Evolutionary conservation across 768 basidiomycete species (phyloP).

Genomic region (Chalciporus piperatus): DNA sequence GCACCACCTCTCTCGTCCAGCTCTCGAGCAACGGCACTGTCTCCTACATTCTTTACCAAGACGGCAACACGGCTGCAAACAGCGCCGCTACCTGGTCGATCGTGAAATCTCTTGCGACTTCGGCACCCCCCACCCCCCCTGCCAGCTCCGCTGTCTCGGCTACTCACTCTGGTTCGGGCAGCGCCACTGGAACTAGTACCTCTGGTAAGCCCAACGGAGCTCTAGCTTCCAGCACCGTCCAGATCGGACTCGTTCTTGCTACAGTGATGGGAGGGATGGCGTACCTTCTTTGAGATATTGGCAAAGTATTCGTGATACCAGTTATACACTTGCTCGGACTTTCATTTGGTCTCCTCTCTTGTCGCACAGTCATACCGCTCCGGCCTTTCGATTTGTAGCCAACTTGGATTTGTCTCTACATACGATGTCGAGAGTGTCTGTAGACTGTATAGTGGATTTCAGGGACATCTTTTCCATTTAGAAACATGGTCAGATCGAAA

Average conservation of each 20-base stretch:
- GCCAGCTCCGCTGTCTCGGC: slow-evolving; percentile 13
- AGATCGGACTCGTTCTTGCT: slow-evolving; percentile 12
- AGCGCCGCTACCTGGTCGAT: slow-evolving; percentile 47
- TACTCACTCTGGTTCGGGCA: slow-evolving; percentile 13
- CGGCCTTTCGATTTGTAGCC: not conserved
- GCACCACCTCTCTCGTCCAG: slow-evolving; percentile 61
- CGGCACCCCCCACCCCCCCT: slow-evolving; percentile 39
- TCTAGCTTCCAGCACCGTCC: slow-evolving; percentile 7
- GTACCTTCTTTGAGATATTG: slow-evolving; percentile 11
- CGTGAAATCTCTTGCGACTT: slow-evolving; percentile 44
- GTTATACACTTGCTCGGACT: not conserved
- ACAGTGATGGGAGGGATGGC: slow-evolving; percentile 16
- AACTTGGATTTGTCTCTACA: not conserved
- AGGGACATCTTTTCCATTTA: not conserved
- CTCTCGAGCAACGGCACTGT: slow-evolving; percentile 59
- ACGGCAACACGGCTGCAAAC: slow-evolving; percentile 43
- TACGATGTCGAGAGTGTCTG: not conserved
- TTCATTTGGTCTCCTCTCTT: not conserved
- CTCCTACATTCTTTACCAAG: slow-evolving; percentile 57
- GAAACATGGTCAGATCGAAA: no score
- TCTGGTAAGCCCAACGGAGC: slow-evolving; percentile 15
- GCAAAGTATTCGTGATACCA: slow-evolving; percentile 4
- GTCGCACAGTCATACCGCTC: not conserved
- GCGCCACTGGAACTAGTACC: slow-evolving; percentile 9
- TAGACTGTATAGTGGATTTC: not conserved